phyloP scores from a whole-genome alignment of 2,329 filamentous ascomycete genomes.

The Pestalotiopsis sp. region DNA sequence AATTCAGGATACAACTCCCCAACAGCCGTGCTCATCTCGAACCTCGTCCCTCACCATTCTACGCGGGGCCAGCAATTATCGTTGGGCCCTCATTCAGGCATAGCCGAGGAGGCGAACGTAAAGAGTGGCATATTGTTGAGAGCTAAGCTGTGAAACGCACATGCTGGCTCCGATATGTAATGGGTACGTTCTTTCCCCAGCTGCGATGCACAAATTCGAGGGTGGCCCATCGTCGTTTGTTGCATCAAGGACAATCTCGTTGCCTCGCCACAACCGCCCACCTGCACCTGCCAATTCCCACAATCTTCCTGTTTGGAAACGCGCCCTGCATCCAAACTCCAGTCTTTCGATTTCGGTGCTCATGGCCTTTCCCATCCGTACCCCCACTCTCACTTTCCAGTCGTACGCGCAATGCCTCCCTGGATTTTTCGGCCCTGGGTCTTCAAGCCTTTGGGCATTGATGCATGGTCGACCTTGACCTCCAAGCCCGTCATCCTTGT shows the following conservation, averaged over 20 bases:
- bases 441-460: conserved; percentile 5
- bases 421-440: background rate
- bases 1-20: background rate
- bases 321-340: background rate
- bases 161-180: conserved; percentile 17
- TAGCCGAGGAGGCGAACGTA: background rate
- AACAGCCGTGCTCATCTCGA: background rate
- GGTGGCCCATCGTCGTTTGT: background rate
- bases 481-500: conserved; percentile 17
- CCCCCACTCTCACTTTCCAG: background rate
- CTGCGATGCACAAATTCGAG: background rate
- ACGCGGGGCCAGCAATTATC: background rate
- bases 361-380: background rate
- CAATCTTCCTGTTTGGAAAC: background rate
- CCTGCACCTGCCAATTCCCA: background rate
- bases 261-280: background rate
- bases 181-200: conserved; percentile 16
- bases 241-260: background rate
- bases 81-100: background rate
- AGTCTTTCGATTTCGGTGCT: background rate
- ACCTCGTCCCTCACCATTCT: conserved; percentile 9
- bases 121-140: background rate
- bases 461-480: conserved; percentile 12
- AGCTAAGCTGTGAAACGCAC: background rate
- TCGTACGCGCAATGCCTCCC: conserved; percentile 1